phyloP scores from a whole-genome alignment of 768 basidiomycete genomes.

The Cystobasidium onofrii region DNA sequence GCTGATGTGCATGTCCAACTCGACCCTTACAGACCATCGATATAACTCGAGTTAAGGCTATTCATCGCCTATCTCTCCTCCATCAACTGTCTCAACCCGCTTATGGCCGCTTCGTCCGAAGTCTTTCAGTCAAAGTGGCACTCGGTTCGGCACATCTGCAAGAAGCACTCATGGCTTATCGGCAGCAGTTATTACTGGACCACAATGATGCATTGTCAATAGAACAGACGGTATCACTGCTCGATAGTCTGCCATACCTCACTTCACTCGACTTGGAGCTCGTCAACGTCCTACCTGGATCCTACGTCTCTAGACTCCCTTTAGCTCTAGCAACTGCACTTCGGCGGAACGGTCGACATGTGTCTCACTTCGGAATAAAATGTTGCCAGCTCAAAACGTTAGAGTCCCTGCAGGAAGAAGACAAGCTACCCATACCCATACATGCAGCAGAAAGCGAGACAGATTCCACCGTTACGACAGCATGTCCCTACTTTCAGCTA shows the following conservation, averaged over 20 bases:
- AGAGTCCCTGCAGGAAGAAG: neutral
- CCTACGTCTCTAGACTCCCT: neutral
- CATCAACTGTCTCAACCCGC: neutral
- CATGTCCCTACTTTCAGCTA: conserved; percentile 1
- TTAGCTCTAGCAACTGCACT: neutral
- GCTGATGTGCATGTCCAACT: too few relatives aligned
- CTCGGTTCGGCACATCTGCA: neutral
- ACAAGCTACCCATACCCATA: too few relatives aligned
- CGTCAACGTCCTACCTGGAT: neutral
- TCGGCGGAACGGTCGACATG: neutral
- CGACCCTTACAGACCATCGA: neutral
- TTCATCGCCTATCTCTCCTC: neutral
- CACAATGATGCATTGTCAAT: neutral
- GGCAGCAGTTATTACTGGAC: neutral
- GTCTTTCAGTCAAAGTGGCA: neutral
- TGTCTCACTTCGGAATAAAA: neutral
- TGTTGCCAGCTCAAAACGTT: neutral
- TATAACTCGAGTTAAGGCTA: neutral
- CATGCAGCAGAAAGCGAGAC: too few relatives aligned
- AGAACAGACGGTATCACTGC: neutral
- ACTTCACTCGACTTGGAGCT: neutral
- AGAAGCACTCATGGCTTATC: neutral
- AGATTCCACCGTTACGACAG: neutral
- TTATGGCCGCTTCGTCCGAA: neutral
- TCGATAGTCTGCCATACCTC: neutral